Conservation (phyloP, 2,329 filamentous ascomycete species). For the Aspergillus arachidicola region DNA sequence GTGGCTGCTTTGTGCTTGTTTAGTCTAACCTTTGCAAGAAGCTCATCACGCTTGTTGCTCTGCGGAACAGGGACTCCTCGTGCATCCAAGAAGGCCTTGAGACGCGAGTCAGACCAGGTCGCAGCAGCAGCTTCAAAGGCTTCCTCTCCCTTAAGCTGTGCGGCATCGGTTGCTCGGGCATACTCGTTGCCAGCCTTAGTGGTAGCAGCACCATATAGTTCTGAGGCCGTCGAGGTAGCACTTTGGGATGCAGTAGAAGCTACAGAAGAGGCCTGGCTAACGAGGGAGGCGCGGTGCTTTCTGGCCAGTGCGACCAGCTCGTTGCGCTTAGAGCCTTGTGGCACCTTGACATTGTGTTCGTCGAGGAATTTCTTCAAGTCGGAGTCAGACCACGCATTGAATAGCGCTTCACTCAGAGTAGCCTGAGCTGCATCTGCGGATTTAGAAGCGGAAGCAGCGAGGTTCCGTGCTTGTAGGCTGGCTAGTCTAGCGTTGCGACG, state of each 20-base stretch:
- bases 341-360: slow-evolving; percentile 85
- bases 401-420: slow-evolving; percentile 77
- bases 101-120: slow-evolving; percentile 73
- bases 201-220: slow-evolving; percentile 68
- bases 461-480: slow-evolving; percentile 66
- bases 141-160: slow-evolving; percentile 62
- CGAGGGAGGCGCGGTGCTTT: slow-evolving; percentile 73
- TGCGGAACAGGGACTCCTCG: slow-evolving; percentile 77
- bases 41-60: slow-evolving; percentile 69
- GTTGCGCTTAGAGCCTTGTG: slow-evolving; percentile 87
- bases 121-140: slow-evolving; percentile 65
- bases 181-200: slow-evolving; percentile 75
- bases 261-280: slow-evolving; percentile 54
- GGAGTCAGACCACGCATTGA: slow-evolving; percentile 87
- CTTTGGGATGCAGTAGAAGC: slow-evolving; percentile 56
- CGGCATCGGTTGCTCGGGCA: slow-evolving; percentile 73
- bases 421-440: slow-evolving; percentile 71
- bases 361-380: slow-evolving; percentile 91
- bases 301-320: slow-evolving; percentile 88
- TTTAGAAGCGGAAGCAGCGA: slow-evolving; percentile 62
- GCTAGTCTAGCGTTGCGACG: slow-evolving; percentile 87
- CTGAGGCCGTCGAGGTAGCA: slow-evolving; percentile 50
- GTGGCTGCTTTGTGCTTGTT: slow-evolving; percentile 70
- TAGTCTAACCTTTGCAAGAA: slow-evolving; percentile 73
- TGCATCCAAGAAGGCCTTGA: slow-evolving; percentile 77